Base-by-base conservation (phyloP, 306 rosid genomes). In the Cucurbita moschata region DNA sequence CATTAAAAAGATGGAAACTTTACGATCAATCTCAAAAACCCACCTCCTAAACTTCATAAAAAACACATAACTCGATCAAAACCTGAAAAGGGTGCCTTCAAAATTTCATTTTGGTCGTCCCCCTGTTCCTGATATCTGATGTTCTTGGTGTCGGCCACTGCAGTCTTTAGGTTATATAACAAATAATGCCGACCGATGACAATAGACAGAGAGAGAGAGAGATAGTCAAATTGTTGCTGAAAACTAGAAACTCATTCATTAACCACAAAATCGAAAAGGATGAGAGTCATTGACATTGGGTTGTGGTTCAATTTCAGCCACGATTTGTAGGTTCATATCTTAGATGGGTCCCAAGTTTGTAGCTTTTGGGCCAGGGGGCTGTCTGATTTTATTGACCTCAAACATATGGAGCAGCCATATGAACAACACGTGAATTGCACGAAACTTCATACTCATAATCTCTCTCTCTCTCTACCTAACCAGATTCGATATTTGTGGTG, bases 1-100 rank as follows among this genome's bases (percentile, higher is more conserved):
- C 71, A 75, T 64, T 50, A n/a, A 23, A 79, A 64, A 64, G 71
- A 64, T 62, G 67, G 56, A 63, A 70, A 77, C 11, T 35, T 35
- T 73, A 21, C 40, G 16, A 59, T 37, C 23, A 62, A 44, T 74
- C 26, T 50, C 74, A 21, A 21, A 66, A 66, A 11, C 54, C 72
- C 72, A 44, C 18, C 18, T 66, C 54, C 21, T 1, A 21, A 10
- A 44, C 65, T 26, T 59, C 7, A 59, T 7, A 12, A 57, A 57
- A 4, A 21, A 18, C n/a, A 42, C 35, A 42, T 43, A 65, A 42
- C 13, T 42, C 2, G 70, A 63, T 63, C 70, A n/a, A 44, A 44
- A 44, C 39, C 72, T 44, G 54, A 66, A 21, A 66, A 66, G 72
- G 72, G 54, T 19, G 11, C 6, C 52, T 42, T 66, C 11, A 66